Percentiles rank a stretch among this genome's conserved stretches.
phyloP scores from a whole-genome alignment of 108 stramenopile species.

The Discostella stelligeroides region DNA sequence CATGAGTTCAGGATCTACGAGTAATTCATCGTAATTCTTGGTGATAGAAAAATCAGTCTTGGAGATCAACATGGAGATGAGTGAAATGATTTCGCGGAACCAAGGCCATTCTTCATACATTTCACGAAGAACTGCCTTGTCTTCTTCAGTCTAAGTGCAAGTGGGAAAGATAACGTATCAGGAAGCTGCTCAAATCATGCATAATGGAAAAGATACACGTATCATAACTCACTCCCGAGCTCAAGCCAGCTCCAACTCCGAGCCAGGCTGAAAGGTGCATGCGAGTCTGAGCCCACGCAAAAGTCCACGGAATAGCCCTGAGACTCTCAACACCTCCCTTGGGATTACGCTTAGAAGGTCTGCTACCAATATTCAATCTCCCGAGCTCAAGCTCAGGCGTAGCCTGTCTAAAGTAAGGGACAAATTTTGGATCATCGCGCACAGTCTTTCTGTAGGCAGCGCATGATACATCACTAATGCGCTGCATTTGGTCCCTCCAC shows the following conservation, averaged over 20 bases:
- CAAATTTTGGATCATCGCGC: slow-evolving; percentile 90
- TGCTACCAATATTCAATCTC: slow-evolving; percentile 90
- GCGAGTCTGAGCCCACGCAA: slow-evolving; percentile 97
- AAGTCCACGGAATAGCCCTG: slow-evolving; percentile 97
- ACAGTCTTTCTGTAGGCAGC: slow-evolving; percentile 87
- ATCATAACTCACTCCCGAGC: slow-evolving; percentile 44
- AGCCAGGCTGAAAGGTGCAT: slow-evolving; percentile 96
- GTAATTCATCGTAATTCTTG: slow-evolving; percentile 89
- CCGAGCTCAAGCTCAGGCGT: slow-evolving; percentile 96
- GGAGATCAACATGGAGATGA: slow-evolving; percentile 94
- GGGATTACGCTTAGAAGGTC: slow-evolving; percentile 95
- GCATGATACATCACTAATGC: slow-evolving; percentile 75
- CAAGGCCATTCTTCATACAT: slow-evolving; percentile 97
- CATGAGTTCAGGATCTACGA: slow-evolving; percentile 73
- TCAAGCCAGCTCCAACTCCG: slow-evolving; percentile 91
- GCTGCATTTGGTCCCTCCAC: slow-evolving; percentile 90
- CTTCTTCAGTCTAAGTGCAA: slow-evolving; percentile 47
- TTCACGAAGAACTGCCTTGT: slow-evolving; percentile 60
- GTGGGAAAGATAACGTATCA: background rate
- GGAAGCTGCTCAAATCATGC: background rate
- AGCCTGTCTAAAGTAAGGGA: slow-evolving; percentile 97
- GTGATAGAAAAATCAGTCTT: slow-evolving; percentile 94
- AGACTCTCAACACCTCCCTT: slow-evolving; percentile 96
- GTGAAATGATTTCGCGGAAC: slow-evolving; percentile 91
- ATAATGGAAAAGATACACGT: background rate